Evolutionary conservation across 2,329 filamentous ascomycete genomes (phyloP), one percentile per base, ranked within the genome.

Genomic region (Phaeomoniella chlamydospora): DNA sequence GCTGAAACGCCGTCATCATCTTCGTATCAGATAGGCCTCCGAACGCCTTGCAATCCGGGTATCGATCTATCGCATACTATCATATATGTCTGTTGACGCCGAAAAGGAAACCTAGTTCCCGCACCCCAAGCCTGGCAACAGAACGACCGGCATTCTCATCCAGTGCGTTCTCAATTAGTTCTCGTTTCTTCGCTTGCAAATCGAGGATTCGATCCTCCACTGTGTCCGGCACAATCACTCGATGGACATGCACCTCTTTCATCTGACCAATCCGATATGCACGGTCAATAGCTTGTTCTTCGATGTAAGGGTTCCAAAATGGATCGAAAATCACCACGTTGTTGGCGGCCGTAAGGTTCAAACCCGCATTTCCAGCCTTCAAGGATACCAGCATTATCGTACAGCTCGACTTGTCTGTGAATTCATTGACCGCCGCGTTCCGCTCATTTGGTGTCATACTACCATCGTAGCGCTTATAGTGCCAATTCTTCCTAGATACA

Each of bases 271-370:
- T 87, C 6, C 87, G 80, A 56, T 94, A 80, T 2, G 86, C 83
- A 15, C 87, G 80, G 53, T 93, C 87, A 35, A 94, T 78, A 3
- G 87, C 87, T 58, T 94, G 87, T 57, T 86, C 84, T 58, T 94
- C 87, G 34, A 92, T 80, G 51, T 80, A 93, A 0, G 86, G 87
- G 43, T 94, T 94, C 84, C 85, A 94, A 61, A 92, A 93, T 0
- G 86, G 86, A 52, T 94, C 86, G 51, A 93, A 75, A 43, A 94
- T 81, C 32, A 16, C 16, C 15, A 94, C 83, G 43, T 85, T 79
- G 1, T 77, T 84, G 0, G 86, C 87, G 13, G 76, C 74, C 29
- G 80, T 83, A 15, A 94, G 68, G 50, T 94, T 94, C 32, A 94
- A 70, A 2, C 87, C 87, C 0, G 86, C 77, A 47, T 88, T 88